Percentiles rank a stretch among this genome's conserved stretches.
Evolutionary conservation across 805 yeast species (phyloP).

Genomic region (Lipomyces kockii): DNA sequence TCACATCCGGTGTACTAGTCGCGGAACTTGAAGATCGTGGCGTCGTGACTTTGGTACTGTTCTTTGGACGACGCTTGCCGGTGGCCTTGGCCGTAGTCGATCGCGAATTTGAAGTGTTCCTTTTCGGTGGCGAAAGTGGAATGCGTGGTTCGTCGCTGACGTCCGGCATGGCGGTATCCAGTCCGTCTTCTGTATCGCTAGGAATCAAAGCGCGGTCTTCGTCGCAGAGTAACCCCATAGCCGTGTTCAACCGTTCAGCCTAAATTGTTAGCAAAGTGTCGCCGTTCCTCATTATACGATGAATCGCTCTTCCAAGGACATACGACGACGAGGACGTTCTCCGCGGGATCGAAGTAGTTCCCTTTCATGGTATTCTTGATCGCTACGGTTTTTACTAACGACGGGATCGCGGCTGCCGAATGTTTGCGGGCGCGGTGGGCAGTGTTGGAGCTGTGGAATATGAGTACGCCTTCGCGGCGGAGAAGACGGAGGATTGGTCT

Average conservation of each 20-base stretch:
- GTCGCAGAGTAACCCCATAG: background rate
- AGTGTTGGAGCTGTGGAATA: background rate
- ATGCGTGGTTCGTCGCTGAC: background rate
- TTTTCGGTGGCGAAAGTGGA: background rate
- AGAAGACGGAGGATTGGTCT: conserved; percentile 2
- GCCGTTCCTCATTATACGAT: background rate
- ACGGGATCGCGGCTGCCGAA: conserved; percentile 14
- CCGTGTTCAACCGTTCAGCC: conserved; percentile 17
- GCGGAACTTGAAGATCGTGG: background rate
- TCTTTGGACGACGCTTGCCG: background rate
- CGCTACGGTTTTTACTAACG: background rate
- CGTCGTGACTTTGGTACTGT: background rate
- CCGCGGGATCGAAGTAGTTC: conserved; percentile 18
- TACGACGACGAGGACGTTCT: conserved; percentile 10
- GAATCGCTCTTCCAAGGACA: background rate
- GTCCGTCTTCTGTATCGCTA: background rate
- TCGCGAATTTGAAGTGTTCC: background rate
- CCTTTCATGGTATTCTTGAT: conserved; percentile 3
- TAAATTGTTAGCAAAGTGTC: background rate
- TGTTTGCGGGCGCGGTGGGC: conserved; percentile 11
- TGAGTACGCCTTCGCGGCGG: conserved; percentile 3
- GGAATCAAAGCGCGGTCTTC: background rate
- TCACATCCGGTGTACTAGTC: background rate
- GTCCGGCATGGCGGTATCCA: background rate
- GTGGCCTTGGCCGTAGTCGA: background rate